phyloP scores from a whole-genome alignment of 345 rosid genomes.

The Eucalyptus sp. region DNA sequence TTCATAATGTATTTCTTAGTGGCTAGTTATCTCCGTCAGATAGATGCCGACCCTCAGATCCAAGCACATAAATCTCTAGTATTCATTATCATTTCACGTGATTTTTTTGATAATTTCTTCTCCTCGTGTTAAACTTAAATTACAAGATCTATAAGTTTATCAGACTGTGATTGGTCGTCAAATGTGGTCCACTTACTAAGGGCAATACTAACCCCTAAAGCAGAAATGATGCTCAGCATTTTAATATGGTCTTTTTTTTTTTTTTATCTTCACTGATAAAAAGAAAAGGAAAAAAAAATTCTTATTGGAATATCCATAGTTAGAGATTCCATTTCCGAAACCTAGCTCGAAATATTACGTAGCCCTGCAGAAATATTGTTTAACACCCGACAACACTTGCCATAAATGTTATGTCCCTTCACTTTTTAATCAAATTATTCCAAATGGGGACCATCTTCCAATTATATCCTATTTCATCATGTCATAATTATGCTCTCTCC shows the following conservation, averaged over 20 bases:
- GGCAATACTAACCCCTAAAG: not conserved
- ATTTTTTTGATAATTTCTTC: not conserved
- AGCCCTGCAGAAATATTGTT: too few relatives aligned
- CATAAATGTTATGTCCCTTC: not conserved
- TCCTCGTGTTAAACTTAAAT: not conserved
- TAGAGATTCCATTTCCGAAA: not conserved
- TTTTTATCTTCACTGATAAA: not conserved
- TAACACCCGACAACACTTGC: not conserved
- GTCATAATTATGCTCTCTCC: not conserved
- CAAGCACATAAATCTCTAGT: not conserved
- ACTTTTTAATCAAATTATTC: not conserved
- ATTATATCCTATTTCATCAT: not conserved
- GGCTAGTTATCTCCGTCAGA: fast-evolving
- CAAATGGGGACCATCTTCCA: not conserved
- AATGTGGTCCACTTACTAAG: not conserved
- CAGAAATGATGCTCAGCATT: not conserved
- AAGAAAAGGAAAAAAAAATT: not conserved
- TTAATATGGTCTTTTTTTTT: not conserved
- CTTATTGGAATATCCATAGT: not conserved
- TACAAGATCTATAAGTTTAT: not conserved
- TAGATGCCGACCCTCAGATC: not conserved
- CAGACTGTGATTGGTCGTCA: not conserved
- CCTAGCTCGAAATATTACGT: not conserved
- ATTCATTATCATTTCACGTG: not conserved
- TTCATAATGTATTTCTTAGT: not conserved